Conservation (phyloP, 768 basidiomycete genomes). For the Saitozyma podzolica region DNA sequence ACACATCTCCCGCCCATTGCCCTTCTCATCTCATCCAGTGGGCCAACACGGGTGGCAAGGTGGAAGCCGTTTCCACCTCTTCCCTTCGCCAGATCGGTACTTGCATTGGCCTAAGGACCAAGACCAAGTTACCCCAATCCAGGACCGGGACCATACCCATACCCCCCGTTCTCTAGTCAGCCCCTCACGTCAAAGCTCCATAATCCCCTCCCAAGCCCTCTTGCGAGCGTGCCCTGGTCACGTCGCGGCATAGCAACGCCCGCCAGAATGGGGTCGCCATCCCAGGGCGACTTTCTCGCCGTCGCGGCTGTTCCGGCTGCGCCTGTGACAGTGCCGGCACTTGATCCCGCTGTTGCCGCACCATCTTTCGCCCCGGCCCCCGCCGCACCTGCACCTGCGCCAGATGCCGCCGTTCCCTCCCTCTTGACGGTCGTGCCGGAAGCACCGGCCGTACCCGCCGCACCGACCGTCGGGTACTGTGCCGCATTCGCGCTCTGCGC, state of each 20-base stretch:
- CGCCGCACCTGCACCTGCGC: background rate
- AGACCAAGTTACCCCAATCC: background rate
- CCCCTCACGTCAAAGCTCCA: conserved; percentile 36
- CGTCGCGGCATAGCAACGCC: conserved; percentile 36
- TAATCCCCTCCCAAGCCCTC: conserved; percentile 27
- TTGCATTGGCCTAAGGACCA: too few relatives aligned
- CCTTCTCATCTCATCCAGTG: background rate
- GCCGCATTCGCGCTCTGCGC: too few relatives aligned
- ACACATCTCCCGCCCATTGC: too few relatives aligned
- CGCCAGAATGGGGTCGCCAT: conserved; percentile 33
- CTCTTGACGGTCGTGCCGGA: background rate
- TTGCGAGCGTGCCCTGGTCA: conserved; percentile 16
- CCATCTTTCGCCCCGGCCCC: background rate
- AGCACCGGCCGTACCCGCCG: background rate
- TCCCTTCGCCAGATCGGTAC: too few relatives aligned
- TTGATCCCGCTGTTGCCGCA: background rate
- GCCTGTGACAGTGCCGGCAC: background rate
- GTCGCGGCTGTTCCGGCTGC: background rate
- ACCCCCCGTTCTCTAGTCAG: conserved; percentile 3
- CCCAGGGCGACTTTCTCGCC: conserved; percentile 15
- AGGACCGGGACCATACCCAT: background rate
- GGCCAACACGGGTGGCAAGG: background rate
- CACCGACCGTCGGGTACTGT: background rate
- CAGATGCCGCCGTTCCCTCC: background rate
- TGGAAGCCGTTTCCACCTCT: too few relatives aligned